Conservation (phyloP, 176 grass and related monocot genomes). For the Musa beccarii region DNA sequence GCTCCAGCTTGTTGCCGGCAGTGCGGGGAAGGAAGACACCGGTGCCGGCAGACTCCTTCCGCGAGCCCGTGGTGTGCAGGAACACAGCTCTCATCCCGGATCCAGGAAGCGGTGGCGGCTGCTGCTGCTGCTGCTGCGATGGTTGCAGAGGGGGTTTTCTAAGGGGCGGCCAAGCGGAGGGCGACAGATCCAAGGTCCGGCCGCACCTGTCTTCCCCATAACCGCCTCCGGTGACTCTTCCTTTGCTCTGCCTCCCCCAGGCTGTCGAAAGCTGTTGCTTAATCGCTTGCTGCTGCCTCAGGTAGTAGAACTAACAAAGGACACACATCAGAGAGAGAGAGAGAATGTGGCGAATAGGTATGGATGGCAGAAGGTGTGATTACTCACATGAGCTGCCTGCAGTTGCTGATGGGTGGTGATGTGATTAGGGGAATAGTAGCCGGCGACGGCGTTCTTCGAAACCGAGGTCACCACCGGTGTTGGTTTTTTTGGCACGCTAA, state of each 20-base stretch:
- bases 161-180: slow-evolving; percentile 45
- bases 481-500: background rate
- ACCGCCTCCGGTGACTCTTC: background rate
- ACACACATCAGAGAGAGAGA: background rate
- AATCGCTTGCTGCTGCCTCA: slow-evolving; percentile 22
- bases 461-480: background rate
- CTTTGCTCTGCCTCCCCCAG: slow-evolving; percentile 8
- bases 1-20: slow-evolving; percentile 26
- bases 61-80: slow-evolving; percentile 30
- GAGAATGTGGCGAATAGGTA: background rate
- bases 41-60: slow-evolving; percentile 75
- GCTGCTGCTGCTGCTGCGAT: slow-evolving; percentile 16
- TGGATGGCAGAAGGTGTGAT: no score
- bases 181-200: slow-evolving; percentile 26
- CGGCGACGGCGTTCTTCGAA: background rate
- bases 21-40: slow-evolving; percentile 72
- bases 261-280: slow-evolving; percentile 18
- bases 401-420: background rate
- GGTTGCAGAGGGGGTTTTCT: slow-evolving; percentile 19
- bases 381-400: slow-evolving; percentile 20
- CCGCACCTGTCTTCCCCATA: background rate
- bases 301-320: slow-evolving; percentile 18
- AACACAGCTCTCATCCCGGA: slow-evolving; percentile 70
- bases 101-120: background rate
- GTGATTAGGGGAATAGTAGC: background rate